Base-by-base conservation (phyloP, 352 stramenopile species). In the Achlya hypogyna region DNA sequence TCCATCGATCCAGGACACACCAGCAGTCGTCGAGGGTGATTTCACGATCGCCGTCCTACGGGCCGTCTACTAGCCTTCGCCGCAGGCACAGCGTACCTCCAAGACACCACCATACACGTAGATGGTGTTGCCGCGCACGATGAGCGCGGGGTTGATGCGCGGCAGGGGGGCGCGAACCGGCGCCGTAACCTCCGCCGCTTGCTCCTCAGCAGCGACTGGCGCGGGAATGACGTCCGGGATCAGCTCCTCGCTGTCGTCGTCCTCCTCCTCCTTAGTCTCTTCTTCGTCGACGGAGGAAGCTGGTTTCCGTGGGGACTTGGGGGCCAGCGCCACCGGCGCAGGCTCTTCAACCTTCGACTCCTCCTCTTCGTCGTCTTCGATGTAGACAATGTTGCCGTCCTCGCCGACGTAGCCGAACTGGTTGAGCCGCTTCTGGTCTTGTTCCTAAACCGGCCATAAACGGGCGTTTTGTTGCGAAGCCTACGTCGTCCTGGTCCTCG, bases 21-120 rank as follows among this genome's bases (percentile, higher is more conserved):
- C 95, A 98, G 67, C 91, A 95, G 73, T 98, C 95, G 72, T 98
- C 95, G 22, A 98, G 74, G 28, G 95, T 98, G 54, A 98, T 93
- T 73, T 98, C 95, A 27, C 93, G 80, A 72, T 98, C 92, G 25
- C 93, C 93, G 45, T 93, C 84, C 45, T 56, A 32, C 2, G 2
- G 27, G 2, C 31, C 51, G 12, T 54, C 6, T 54, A 54, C 12
- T 35, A 20, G n/a, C 12, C 2, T 14, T 54, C 87, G 72, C 70
- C 14, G 34, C 34, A 42, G 6, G 6, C 6, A 45, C 2, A 45
- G 38, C 38, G 38, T 3, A 45, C 38, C 38, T 98, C 95, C 4
- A 98, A 75, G 51, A 98, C 81, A 40, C 95, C 95, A 35, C 95
- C 95, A 72, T 97, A 97, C 18, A 98, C 82, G 63, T 95, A 98